Evolutionary conservation across 805 yeast genomes (phyloP).

Genomic region (Starmerella floris): DNA sequence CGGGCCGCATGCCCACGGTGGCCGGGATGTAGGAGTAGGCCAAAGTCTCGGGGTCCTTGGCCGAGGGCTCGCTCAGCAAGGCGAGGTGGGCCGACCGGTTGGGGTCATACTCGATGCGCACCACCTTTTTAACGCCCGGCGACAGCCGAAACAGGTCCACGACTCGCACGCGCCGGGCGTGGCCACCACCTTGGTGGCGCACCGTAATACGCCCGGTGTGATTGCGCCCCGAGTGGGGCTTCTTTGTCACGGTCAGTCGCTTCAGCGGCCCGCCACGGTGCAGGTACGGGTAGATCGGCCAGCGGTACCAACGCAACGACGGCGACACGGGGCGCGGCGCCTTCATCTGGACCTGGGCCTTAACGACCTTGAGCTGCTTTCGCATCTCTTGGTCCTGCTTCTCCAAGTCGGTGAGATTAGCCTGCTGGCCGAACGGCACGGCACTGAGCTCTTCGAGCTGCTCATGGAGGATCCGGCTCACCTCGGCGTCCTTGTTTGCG

Average conservation of each 20-base stretch:
- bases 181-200: slow-evolving; percentile 96
- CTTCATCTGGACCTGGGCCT: slow-evolving; percentile 58
- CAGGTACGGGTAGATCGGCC: slow-evolving; percentile 75
- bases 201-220: slow-evolving; percentile 76
- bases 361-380: slow-evolving; percentile 59
- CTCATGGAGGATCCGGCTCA: slow-evolving; percentile 16
- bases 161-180: slow-evolving; percentile 71
- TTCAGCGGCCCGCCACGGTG: slow-evolving; percentile 73
- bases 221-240: slow-evolving; percentile 78
- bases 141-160: slow-evolving; percentile 59
- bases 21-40: slow-evolving; percentile 68
- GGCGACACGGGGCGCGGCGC: slow-evolving; percentile 72
- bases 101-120: slow-evolving; percentile 91
- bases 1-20: slow-evolving; percentile 81
- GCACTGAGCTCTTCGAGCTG: slow-evolving; percentile 26
- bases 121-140: slow-evolving; percentile 64
- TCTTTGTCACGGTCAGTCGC: slow-evolving; percentile 59
- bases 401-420: slow-evolving; percentile 58
- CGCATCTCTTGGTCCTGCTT: slow-evolving; percentile 58
- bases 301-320: slow-evolving; percentile 74
- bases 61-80: slow-evolving; percentile 42
- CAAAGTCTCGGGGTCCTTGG: background rate
- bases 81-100: slow-evolving; percentile 91
- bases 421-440: slow-evolving; percentile 26
- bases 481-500: slow-evolving; percentile 9